Conservation (phyloP, 768 basidiomycete species). For the Aureoboletus auriporus region DNA sequence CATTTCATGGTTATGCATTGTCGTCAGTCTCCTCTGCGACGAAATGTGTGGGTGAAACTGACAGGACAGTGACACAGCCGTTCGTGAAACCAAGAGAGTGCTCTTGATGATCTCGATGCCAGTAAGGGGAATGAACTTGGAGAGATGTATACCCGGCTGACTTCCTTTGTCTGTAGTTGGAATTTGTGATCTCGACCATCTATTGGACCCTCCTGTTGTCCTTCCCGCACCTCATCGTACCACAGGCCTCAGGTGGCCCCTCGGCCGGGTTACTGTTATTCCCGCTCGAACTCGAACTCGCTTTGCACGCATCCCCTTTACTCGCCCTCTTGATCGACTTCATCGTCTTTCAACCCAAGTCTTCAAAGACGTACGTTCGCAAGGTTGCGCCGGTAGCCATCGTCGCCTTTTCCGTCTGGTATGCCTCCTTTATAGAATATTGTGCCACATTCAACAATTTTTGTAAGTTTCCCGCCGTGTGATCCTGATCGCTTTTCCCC, state of each 20-base stretch:
- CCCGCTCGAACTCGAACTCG: conserved; percentile 55
- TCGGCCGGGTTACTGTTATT: conserved; percentile 31
- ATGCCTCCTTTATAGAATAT: conserved; percentile 64
- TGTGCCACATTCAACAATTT: conserved; percentile 56
- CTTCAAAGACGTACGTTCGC: conserved; percentile 23
- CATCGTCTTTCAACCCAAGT: conserved; percentile 59
- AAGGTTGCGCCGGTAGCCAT: conserved; percentile 15
- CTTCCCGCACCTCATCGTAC: conserved; percentile 55
- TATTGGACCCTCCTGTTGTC: conserved; percentile 66
- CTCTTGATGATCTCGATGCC: conserved; percentile 65
- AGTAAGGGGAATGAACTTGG: conserved; percentile 28
- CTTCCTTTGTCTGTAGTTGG: conserved; percentile 27
- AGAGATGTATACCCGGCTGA: neutral
- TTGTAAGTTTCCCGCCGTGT: conserved; percentile 39
- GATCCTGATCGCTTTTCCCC: neutral
- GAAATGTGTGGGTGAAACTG: neutral
- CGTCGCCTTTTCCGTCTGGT: conserved; percentile 39
- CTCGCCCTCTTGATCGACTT: conserved; percentile 62
- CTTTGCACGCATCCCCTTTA: conserved; percentile 63
- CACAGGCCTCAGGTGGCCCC: neutral
- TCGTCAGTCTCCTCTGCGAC: conserved; percentile 29
- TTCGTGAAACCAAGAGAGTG: conserved; percentile 48
- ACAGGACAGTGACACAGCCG: neutral
- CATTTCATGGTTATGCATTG: conserved; percentile 39
- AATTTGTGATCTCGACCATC: conserved; percentile 49